Evolutionary conservation across 2,329 filamentous ascomycete genomes (phyloP), one percentile per base, ranked within the genome.

Genomic region (Diplodia mutila): DNA sequence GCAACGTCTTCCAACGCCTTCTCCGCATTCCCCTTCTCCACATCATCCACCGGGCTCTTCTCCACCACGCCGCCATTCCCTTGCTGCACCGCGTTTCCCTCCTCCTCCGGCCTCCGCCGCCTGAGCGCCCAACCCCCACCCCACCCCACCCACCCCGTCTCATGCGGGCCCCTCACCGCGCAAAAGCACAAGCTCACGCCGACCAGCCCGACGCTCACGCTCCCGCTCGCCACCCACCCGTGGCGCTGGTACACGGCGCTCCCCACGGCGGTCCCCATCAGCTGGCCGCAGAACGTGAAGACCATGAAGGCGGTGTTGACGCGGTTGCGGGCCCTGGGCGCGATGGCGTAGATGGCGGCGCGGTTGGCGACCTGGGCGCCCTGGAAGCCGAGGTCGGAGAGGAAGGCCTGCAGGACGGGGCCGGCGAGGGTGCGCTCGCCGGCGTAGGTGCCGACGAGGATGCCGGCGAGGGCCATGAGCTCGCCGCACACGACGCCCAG

Each of bases 241-340:
- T 27, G 18, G 16, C 39, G 6, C 16, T 23, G 59, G 21, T 55
- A 68, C 11, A 68, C 51, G 53, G 82, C 79, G 69, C 85, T 87
- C 0, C 85, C 85, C 0, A 78, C 81, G 11, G 80, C 78, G 2
- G 84, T 85, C 0, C 91, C 91, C 1, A 89, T 89, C 55, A 95
- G 74, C 80, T 95, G 92, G 0, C 92, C 92, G 32, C 85, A 87
- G 73, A 94, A 94, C 0, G 87, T 88, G 8, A 85, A 84, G 0
- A 93, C 84, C 92, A 94, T 95, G 73, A 93, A 95, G 1, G 89
- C 90, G 0, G 91, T 93, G 75, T 95, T 95, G 27, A 94, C 85
- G 3, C 92, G 80, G 77, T 93, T 95, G 4, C 90, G 80, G 0
- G 89, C 89, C 69, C 87, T 89, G 0, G 91, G 88, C 0, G 53